Evolutionary conservation across 768 basidiomycete species (phyloP).

Genomic region (Kwoniella bestiolae): DNA sequence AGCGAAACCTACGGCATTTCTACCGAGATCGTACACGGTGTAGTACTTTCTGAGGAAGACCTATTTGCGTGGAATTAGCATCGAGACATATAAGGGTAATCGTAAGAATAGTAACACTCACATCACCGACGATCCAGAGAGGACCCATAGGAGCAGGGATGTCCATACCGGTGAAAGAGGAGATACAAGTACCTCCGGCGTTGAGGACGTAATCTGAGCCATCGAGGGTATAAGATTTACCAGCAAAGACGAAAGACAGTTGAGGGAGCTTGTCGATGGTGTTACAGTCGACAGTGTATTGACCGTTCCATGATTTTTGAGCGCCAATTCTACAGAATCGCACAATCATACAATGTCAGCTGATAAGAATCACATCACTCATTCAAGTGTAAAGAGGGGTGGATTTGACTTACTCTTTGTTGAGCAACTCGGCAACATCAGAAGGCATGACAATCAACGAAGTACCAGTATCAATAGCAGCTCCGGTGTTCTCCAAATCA

Average conservation of each 20-base stretch:
- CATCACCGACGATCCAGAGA: conserved; percentile 85
- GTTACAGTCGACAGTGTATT: conserved; percentile 86
- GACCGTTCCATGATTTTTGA: conserved; percentile 92
- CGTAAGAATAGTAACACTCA: conserved; percentile 23
- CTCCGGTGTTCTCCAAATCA: conserved; percentile 88
- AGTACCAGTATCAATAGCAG: conserved; percentile 69
- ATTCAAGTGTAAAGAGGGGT: background rate
- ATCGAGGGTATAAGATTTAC: conserved; percentile 76
- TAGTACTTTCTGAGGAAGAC: conserved; percentile 76
- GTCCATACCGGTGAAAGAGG: conserved; percentile 88
- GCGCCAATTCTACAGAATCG: conserved; percentile 80
- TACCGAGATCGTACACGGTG: conserved; percentile 59
- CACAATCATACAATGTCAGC: no score
- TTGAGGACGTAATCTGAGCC: conserved; percentile 86
- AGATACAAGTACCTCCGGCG: conserved; percentile 89
- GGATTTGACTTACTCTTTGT: conserved; percentile 62
- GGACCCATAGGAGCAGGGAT: conserved; percentile 66
- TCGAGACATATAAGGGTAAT: background rate
- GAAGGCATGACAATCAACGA: conserved; percentile 90
- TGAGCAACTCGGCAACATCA: conserved; percentile 97
- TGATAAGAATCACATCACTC: no score
- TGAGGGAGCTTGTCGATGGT: conserved; percentile 83
- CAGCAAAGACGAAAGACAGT: conserved; percentile 79
- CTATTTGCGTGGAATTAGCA: conserved; percentile 19
- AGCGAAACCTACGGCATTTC: conserved; percentile 54